Percentiles rank a stretch among this genome's conserved stretches.
Evolutionary conservation across 2,329 filamentous ascomycete species (phyloP).

Genomic region (Aspergillus eucalypticola): DNA sequence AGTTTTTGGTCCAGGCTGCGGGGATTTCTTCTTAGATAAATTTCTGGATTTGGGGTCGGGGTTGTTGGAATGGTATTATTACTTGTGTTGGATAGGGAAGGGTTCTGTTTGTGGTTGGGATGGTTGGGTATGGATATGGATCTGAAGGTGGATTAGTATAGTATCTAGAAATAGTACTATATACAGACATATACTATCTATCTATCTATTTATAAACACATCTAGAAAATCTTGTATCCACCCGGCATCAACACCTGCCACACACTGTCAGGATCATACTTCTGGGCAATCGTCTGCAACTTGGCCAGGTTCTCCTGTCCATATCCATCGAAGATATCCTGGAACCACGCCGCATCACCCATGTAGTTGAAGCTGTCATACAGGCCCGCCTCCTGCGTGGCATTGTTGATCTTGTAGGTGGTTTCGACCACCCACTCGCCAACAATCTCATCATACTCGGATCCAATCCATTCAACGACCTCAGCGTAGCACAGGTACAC

Average conservation of each 20-base stretch:
- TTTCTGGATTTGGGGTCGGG: too few relatives aligned
- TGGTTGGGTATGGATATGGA: neutral
- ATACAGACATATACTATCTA: too few relatives aligned
- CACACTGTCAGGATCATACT: slow-evolving; percentile 40
- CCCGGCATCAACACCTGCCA: slow-evolving; percentile 42
- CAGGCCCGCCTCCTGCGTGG: slow-evolving; percentile 26
- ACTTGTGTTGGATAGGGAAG: neutral
- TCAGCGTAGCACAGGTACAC: slow-evolving; percentile 45
- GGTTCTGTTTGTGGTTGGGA: neutral
- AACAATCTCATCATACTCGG: slow-evolving; percentile 30
- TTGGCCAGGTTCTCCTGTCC: slow-evolving; percentile 34
- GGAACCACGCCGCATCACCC: slow-evolving; percentile 38
- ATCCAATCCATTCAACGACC: slow-evolving; percentile 38
- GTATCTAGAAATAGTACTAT: too few relatives aligned
- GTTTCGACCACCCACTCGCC: slow-evolving; percentile 35
- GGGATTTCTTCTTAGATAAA: slow-evolving; percentile 8
- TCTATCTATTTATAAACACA: neutral
- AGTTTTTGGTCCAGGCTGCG: slow-evolving; percentile 36
- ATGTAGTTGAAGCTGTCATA: slow-evolving; percentile 40
- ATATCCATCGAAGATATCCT: slow-evolving; percentile 37
- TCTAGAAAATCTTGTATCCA: slow-evolving; percentile 41
- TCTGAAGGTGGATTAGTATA: too few relatives aligned
- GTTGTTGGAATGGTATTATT: neutral
- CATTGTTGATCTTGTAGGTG: slow-evolving; percentile 32
- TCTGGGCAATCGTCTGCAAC: slow-evolving; percentile 32